phyloP scores from a whole-genome alignment of 768 basidiomycete genomes.

The Boletus rubescentipes region DNA sequence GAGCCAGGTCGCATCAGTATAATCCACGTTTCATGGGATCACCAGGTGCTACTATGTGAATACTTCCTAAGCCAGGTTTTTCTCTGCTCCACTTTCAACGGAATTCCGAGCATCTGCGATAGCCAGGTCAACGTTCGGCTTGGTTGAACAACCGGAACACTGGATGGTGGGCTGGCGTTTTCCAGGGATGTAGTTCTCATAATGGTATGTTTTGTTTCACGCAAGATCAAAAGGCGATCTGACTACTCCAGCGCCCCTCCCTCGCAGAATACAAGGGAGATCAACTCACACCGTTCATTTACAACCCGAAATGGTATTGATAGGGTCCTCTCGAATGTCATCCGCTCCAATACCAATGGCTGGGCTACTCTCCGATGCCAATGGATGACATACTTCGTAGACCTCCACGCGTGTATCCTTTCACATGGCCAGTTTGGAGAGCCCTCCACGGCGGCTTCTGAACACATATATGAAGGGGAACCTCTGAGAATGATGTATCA shows the following conservation, averaged over 20 bases:
- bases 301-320: constrained; percentile 1
- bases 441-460: constrained; percentile 18
- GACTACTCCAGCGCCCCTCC: background rate
- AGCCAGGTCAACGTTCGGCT: background rate
- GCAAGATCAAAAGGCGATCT: background rate
- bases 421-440: constrained; percentile 19
- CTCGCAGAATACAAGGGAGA: constrained; percentile 5
- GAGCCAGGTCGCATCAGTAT: background rate
- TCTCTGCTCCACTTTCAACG: background rate
- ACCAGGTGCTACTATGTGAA: background rate
- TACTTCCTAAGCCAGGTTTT: background rate
- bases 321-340: constrained; percentile 8
- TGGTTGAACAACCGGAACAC: constrained; percentile 15
- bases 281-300: constrained; percentile 3
- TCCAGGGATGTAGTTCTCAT: constrained; percentile 3
- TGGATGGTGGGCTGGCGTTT: constrained; percentile 24
- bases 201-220: constrained; percentile 6
- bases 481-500: constrained; percentile 7
- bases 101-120: background rate
- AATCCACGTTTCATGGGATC: background rate
- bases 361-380: constrained; percentile 15
- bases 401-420: constrained; percentile 13
- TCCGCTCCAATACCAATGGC: constrained; percentile 13
- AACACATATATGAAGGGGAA: constrained; percentile 18
- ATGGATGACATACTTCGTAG: constrained; percentile 9